Conservation (phyloP, 306 rosid species). For the Casuarina equisetifolia region DNA sequence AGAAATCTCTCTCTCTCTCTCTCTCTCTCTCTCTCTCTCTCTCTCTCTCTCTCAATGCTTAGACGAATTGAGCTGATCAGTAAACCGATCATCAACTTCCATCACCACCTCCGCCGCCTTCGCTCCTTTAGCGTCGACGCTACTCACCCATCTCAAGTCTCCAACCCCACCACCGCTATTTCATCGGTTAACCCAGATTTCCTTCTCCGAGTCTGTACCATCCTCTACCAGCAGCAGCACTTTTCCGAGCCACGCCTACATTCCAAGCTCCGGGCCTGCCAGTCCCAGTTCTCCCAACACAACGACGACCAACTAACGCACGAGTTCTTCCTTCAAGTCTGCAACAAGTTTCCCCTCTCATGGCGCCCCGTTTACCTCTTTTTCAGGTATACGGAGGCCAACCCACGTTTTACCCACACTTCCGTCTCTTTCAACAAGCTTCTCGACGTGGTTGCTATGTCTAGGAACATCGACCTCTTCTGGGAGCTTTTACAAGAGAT, state of each 20-base stretch:
- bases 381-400: constrained; percentile 43
- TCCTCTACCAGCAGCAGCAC: constrained; percentile 77
- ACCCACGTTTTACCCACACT: constrained; percentile 53
- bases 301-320: constrained; percentile 46
- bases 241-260: constrained; percentile 60
- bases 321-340: constrained; percentile 86
- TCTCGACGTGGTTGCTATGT: constrained; percentile 41
- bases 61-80: constrained; percentile 14
- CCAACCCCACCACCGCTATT: constrained; percentile 11
- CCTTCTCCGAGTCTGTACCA: constrained; percentile 69
- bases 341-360: constrained; percentile 76
- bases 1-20: not conserved
- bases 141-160: constrained; percentile 3
- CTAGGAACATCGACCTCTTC: constrained; percentile 65
- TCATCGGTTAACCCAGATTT: constrained; percentile 46
- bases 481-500: constrained; percentile 51
- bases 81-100: constrained; percentile 7
- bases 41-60: constrained; percentile 12
- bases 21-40: not conserved
- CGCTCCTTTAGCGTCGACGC: constrained; percentile 19
- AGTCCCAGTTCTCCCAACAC: constrained; percentile 14
- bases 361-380: constrained; percentile 78
- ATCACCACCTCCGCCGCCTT: constrained; percentile 17
- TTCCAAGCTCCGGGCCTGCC: constrained; percentile 55
- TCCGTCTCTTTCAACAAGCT: constrained; percentile 63